A percentile compares a stretch with the other conserved stretches of the same genome.
phyloP scores from a whole-genome alignment of 768 basidiomycete species.

The Trametes cubensis region DNA sequence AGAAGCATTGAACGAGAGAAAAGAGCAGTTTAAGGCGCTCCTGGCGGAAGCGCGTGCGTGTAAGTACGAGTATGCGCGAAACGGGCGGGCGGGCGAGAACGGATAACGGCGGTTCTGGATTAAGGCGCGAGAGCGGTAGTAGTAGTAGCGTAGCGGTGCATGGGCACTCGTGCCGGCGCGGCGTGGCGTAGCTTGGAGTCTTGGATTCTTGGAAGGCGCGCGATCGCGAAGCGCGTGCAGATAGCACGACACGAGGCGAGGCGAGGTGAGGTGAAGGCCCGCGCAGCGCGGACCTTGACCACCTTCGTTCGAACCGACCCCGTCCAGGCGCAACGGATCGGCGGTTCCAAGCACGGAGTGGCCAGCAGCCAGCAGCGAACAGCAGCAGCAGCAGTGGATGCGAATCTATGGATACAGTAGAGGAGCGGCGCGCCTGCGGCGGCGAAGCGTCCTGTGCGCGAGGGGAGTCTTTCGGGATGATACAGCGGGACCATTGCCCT shows the following conservation, averaged over 20 bases:
- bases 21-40: not conserved
- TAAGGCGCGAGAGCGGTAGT: slow-evolving; percentile 10
- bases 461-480: not conserved
- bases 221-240: not conserved
- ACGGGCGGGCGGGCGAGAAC: not conserved
- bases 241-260: not conserved
- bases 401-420: slow-evolving; percentile 17
- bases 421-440: not conserved
- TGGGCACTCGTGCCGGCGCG: too few species aligned
- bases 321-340: not conserved
- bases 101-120: not conserved
- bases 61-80: slow-evolving; percentile 13
- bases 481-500: slow-evolving; percentile 9
- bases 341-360: not conserved
- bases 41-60: slow-evolving; percentile 1
- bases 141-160: slow-evolving; percentile 6
- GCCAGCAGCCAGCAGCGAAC: too few species aligned
- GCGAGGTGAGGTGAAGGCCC: not conserved
- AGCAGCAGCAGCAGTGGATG: not conserved
- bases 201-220: not conserved
- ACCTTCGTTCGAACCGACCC: too few species aligned
- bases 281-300: too few species aligned
- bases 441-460: slow-evolving; percentile 4
- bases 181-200: not conserved
- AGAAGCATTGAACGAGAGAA: not conserved